Percentiles rank a stretch among this genome's conserved stretches.
Evolutionary conservation across 257 asterid genomes (phyloP).

Genomic region (Ophiorrhiza pumila): DNA sequence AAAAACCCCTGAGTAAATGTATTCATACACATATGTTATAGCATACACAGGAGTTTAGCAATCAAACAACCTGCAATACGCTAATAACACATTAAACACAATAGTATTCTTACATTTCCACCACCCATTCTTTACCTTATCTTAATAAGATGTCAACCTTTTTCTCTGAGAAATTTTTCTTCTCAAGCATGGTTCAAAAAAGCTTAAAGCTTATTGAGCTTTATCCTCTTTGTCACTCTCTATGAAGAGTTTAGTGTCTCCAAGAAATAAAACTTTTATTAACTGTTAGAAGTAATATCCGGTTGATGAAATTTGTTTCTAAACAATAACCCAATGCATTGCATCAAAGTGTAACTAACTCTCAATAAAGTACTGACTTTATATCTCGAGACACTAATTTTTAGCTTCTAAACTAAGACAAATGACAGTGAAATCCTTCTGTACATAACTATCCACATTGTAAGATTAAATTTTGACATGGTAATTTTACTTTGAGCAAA

Average conservation of each 20-base stretch:
- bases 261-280: not conserved
- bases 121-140: not conserved
- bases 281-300: not conserved
- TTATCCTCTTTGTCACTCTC: not conserved
- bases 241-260: not conserved
- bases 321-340: not conserved
- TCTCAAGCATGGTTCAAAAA: not conserved
- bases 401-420: not conserved
- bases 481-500: not conserved
- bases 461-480: not conserved
- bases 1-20: not conserved
- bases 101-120: not conserved
- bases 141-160: not conserved
- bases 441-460: not conserved
- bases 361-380: not conserved
- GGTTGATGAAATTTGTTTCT: not conserved
- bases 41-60: not conserved
- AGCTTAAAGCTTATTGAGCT: not conserved
- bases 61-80: not conserved
- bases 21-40: not conserved
- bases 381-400: not conserved
- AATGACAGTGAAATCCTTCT: not conserved
- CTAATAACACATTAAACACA: not conserved
- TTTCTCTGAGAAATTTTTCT: not conserved
- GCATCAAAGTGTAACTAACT: not conserved